phyloP scores from a whole-genome alignment of 2,329 filamentous ascomycete genomes.

The Cordyceps sp. region DNA sequence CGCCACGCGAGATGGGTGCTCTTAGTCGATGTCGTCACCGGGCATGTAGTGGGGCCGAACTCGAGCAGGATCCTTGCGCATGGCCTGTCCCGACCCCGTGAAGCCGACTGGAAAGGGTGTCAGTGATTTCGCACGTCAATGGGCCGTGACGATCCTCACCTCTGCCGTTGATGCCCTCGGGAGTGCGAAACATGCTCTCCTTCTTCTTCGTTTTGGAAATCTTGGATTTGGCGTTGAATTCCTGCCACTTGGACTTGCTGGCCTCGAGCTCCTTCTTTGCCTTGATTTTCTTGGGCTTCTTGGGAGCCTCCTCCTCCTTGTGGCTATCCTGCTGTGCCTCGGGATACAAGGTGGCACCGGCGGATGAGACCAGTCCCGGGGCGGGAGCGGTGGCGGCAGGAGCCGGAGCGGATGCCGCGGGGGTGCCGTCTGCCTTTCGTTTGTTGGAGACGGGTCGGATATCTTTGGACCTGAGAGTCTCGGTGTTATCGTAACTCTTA shows the following conservation, averaged over 20 bases:
- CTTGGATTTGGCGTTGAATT: conserved; percentile 70
- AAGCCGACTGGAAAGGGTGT: conserved; percentile 58
- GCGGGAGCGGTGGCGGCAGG: conserved; percentile 16
- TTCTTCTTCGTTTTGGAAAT: conserved; percentile 55
- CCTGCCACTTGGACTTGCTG: conserved; percentile 87
- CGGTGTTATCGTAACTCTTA: conserved; percentile 74
- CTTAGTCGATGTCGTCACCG: conserved; percentile 20
- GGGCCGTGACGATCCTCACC: conserved; percentile 44
- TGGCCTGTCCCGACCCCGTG: conserved; percentile 83
- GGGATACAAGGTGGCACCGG: conserved; percentile 39
- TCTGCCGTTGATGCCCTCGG: conserved; percentile 71
- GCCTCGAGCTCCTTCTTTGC: conserved; percentile 82
- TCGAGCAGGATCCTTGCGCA: conserved; percentile 80
- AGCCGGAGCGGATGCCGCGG: conserved; percentile 29
- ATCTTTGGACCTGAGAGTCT: conserved; percentile 68
- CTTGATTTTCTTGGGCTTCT: conserved; percentile 80
- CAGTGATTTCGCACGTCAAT: neutral
- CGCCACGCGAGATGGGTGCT: neutral
- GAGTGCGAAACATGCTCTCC: conserved; percentile 93
- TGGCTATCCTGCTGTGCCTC: conserved; percentile 46
- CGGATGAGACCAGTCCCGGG: conserved; percentile 32
- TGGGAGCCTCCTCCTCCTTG: conserved; percentile 48
- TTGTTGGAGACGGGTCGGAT: conserved; percentile 69
- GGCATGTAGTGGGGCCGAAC: conserved; percentile 68
- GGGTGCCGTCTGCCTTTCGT: conserved; percentile 69